Evolutionary conservation across 2,329 filamentous ascomycete species (phyloP).

Genomic region (Lasiodiplodia sp.): DNA sequence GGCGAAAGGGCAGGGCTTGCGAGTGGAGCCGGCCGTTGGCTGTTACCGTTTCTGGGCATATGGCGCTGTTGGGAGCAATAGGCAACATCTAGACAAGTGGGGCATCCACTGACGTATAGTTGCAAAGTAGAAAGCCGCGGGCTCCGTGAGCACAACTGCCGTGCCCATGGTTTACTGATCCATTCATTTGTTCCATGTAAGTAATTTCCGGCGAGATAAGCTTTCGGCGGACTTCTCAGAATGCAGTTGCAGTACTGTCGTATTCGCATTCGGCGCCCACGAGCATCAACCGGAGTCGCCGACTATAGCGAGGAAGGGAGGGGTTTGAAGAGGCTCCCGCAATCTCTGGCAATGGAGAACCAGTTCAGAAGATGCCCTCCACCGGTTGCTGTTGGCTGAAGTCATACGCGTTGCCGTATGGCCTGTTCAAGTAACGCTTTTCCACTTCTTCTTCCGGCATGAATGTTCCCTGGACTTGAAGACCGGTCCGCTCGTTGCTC

Average conservation of each 20-base stretch:
- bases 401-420: constrained; percentile 69
- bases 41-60: background rate
- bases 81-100: background rate
- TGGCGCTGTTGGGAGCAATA: background rate
- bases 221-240: background rate
- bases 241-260: background rate
- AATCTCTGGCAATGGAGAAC: background rate
- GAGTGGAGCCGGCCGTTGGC: background rate
- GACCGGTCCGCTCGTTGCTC: constrained; percentile 45
- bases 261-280: background rate
- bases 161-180: background rate
- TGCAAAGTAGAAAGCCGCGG: background rate
- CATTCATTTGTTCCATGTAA: background rate
- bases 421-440: constrained; percentile 60
- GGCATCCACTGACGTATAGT: background rate
- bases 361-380: constrained; percentile 36
- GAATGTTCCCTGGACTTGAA: constrained; percentile 63
- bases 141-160: background rate
- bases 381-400: constrained; percentile 58
- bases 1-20: background rate
- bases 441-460: constrained; percentile 52
- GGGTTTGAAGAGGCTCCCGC: background rate
- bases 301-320: background rate
- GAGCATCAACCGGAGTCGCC: background rate
- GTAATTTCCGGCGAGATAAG: background rate